Evolutionary conservation across 148 eudicot genomes (phyloP), one percentile per base, ranked within the genome.

Genomic region (Nyssa sinensis): DNA sequence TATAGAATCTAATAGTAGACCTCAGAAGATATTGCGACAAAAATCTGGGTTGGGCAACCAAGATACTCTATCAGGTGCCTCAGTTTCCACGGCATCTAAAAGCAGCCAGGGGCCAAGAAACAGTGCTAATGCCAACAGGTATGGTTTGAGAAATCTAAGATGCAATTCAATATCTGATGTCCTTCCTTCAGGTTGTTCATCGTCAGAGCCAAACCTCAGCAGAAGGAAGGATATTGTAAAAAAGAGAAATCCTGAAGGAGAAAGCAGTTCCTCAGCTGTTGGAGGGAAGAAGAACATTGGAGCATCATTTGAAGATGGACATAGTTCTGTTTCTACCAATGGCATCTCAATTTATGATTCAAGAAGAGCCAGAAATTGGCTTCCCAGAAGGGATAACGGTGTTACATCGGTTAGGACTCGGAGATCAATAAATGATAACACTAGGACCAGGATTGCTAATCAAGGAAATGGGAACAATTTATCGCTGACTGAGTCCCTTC

Each of bases 201-300:
- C 92, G 34, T 71, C 83, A 1, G 85, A 88, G 53, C 67, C 94
- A 61, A 83, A 70, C 73, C 34, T 72, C 44, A 76, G 70, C 69
- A 80, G 70, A 59, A 86, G 78, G 75, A 85, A 77, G 72, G 90
- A 85, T 60, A 75, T 74, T 53, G 77, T 83, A 55, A 86, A 81
- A 87, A 90, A 88, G 86, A 89, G 87, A 86, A 75, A 69, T 64
- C 75, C 87, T 69, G 89, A 90, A 74, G 85, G 86, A 39, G 94
- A 86, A 79, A 84, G 78, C 71, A 85, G 93, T 80, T 83, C 81
- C 55, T 69, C 82, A 58, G 66, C 91, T 75, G 69, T 25, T 47
- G 76, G 82, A 86, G 90, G 87, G 12, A 91, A 87, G 85, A 90
- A 81, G 79, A 83, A 68, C 8, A 88, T 60, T 70, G 83, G 86